Percentiles rank a stretch among this genome's conserved stretches.
Evolutionary conservation across 2,329 filamentous ascomycete genomes (phyloP).

Genomic region (Penicillium sp.): DNA sequence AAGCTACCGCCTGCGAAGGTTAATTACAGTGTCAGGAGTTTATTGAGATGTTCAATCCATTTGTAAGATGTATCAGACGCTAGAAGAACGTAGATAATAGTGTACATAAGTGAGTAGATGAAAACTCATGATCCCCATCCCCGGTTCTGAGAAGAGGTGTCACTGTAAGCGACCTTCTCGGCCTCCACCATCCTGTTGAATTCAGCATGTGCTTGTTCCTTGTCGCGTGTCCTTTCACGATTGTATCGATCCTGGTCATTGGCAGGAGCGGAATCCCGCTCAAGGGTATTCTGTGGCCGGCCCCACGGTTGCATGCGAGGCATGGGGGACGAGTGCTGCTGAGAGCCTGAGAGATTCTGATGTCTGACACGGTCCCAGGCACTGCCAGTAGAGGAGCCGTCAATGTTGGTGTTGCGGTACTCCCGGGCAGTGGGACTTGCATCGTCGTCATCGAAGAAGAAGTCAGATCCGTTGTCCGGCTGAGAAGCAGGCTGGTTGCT

Average conservation of each 20-base stretch:
- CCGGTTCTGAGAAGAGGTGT: conserved; percentile 11
- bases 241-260: conserved; percentile 15
- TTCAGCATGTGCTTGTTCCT: conserved; percentile 40
- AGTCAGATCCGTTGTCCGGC: conserved; percentile 16
- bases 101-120: conserved; percentile 9
- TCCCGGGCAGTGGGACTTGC: conserved; percentile 36
- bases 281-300: conserved; percentile 3
- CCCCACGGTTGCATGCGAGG: conserved; percentile 9
- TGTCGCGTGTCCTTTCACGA: conserved; percentile 25
- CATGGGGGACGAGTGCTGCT: conserved; percentile 1
- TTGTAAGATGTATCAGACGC: background rate
- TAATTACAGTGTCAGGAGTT: conserved; percentile 12
- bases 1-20: conserved; percentile 19
- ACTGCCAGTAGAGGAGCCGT: conserved; percentile 22
- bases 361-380: conserved; percentile 39
- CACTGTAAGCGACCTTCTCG: conserved; percentile 31
- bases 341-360: conserved; percentile 18
- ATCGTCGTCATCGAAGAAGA: conserved; percentile 34
- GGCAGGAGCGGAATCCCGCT: background rate
- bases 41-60: background rate
- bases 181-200: conserved; percentile 44
- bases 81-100: conserved; percentile 1
- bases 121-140: conserved; percentile 15
- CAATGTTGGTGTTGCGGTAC: conserved; percentile 21
- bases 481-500: conserved; percentile 3